Percentiles rank a stretch among this genome's conserved stretches.
Evolutionary conservation across 768 basidiomycete genomes (phyloP).

Genomic region (Pleurotus tuoliensis): DNA sequence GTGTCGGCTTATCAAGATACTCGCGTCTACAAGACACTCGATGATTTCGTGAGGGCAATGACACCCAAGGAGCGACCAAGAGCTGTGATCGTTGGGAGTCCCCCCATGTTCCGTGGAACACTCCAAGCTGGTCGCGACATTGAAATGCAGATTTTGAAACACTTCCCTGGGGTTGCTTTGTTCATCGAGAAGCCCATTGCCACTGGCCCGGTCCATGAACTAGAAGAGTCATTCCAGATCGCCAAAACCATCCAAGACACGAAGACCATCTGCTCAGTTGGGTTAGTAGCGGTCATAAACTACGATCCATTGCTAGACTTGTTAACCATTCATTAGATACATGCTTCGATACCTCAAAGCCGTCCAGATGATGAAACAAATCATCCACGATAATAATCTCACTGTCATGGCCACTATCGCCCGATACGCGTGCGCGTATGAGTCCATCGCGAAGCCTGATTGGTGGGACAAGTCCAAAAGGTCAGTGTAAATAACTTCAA

Average conservation of each 20-base stretch:
- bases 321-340: slow-evolving; percentile 45
- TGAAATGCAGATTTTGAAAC: slow-evolving; percentile 80
- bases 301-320: slow-evolving; percentile 1
- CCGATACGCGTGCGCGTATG: slow-evolving; percentile 88
- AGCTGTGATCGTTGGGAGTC: slow-evolving; percentile 85
- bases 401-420: slow-evolving; percentile 96
- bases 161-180: slow-evolving; percentile 84
- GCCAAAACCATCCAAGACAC: slow-evolving; percentile 67
- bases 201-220: slow-evolving; percentile 68
- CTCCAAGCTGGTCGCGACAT: slow-evolving; percentile 74
- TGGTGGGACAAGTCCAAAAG: slow-evolving; percentile 96
- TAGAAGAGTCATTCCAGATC: slow-evolving; percentile 66
- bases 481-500: slow-evolving; percentile 23
- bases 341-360: slow-evolving; percentile 94
- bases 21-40: slow-evolving; percentile 76
- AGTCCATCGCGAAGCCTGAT: slow-evolving; percentile 73
- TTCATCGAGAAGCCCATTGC: slow-evolving; percentile 94
- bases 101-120: slow-evolving; percentile 91
- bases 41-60: slow-evolving; percentile 73
- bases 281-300: slow-evolving; percentile 40
- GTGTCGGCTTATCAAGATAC: slow-evolving; percentile 91
- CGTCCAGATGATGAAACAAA: slow-evolving; percentile 94
- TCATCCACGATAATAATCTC: slow-evolving; percentile 90
- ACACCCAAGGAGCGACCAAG: slow-evolving; percentile 62
- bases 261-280: slow-evolving; percentile 82